Conservation (phyloP, 139 green algal species). For the Pycnococcus provasolii region DNA sequence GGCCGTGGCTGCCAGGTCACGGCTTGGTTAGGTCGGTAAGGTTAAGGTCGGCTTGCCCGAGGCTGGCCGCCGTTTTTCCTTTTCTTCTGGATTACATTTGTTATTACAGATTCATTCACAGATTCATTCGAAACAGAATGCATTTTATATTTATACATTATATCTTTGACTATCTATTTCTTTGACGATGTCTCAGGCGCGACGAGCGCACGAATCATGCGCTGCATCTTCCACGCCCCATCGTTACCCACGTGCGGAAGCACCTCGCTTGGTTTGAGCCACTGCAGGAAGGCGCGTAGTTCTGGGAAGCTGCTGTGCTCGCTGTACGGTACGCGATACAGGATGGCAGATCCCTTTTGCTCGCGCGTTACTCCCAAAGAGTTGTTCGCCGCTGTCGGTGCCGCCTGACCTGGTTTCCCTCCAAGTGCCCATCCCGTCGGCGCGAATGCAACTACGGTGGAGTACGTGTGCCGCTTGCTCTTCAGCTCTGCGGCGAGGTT, state of each 20-base stretch:
- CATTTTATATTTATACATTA: too few species aligned
- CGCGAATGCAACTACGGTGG: slow-evolving; percentile 9
- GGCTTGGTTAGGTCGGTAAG: too few species aligned
- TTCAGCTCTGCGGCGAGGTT: slow-evolving; percentile 47
- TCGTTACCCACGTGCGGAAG: slow-evolving; percentile 25
- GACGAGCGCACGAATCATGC: neutral
- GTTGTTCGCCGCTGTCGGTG: neutral
- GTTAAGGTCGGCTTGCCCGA: too few species aligned
- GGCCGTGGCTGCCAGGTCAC: too few species aligned
- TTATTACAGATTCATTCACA: too few species aligned
- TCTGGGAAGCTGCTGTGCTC: slow-evolving; percentile 13
- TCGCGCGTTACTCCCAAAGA: slow-evolving; percentile 28
- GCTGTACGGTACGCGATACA: slow-evolving; percentile 9
- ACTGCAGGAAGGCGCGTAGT: slow-evolving; percentile 53
- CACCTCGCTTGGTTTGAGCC: slow-evolving; percentile 30
- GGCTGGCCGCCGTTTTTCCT: too few species aligned
- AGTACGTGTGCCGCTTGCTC: slow-evolving; percentile 30
- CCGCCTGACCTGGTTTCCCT: neutral
- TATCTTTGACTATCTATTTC: too few species aligned
- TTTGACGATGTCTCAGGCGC: neutral
- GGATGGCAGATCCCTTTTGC: slow-evolving; percentile 49
- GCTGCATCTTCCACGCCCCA: neutral
- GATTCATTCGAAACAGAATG: too few species aligned
- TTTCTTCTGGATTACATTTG: too few species aligned
- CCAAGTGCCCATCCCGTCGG: slow-evolving; percentile 7